These are phyloP conservation scores for Colletotrichum lindemuthianum DNA, from an alignment of 2,329 filamentous ascomycete species.

Conservation along the genomic window DNA sequence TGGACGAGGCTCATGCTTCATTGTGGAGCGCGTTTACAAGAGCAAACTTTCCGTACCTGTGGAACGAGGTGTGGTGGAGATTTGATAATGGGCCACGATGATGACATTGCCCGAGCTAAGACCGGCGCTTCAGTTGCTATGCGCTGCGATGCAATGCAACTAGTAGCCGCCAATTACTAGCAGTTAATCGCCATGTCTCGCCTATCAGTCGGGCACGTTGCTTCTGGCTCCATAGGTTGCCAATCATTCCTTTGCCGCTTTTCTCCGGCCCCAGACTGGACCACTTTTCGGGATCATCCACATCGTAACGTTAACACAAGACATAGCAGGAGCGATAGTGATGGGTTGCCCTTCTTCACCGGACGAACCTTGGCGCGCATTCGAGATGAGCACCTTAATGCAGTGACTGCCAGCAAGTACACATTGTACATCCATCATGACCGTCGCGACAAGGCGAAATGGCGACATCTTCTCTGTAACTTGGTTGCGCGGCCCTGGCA, in stretches of 20 bases:
- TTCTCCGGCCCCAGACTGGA: conserved; percentile 27
- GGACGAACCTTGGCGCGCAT: too few species aligned
- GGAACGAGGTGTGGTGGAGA: conserved; percentile 17
- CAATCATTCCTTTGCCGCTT: conserved; percentile 35
- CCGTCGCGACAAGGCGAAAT: neutral
- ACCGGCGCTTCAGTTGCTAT: conserved; percentile 13
- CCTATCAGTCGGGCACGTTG: neutral
- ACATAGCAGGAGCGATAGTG: neutral
- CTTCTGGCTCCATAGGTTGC: conserved; percentile 9
- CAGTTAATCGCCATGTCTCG: conserved; percentile 15
- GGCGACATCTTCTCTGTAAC: neutral
- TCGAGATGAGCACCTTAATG: too few species aligned
- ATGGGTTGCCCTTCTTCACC: too few species aligned
- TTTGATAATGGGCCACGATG: conserved; percentile 6
- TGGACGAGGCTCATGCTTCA: conserved; percentile 11
- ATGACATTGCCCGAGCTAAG: conserved; percentile 2
- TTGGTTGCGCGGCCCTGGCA: neutral
- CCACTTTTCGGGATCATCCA: conserved; percentile 29
- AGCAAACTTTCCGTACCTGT: conserved; percentile 9
- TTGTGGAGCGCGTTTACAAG: conserved; percentile 1
- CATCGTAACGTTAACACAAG: conserved; percentile 17
- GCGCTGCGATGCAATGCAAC: neutral
- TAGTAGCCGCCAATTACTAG: conserved; percentile 1
- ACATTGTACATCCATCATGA: neutral
- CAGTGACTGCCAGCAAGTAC: too few species aligned